phyloP scores from a whole-genome alignment of 352 stramenopile genomes.

The Stramenopiles sp. region DNA sequence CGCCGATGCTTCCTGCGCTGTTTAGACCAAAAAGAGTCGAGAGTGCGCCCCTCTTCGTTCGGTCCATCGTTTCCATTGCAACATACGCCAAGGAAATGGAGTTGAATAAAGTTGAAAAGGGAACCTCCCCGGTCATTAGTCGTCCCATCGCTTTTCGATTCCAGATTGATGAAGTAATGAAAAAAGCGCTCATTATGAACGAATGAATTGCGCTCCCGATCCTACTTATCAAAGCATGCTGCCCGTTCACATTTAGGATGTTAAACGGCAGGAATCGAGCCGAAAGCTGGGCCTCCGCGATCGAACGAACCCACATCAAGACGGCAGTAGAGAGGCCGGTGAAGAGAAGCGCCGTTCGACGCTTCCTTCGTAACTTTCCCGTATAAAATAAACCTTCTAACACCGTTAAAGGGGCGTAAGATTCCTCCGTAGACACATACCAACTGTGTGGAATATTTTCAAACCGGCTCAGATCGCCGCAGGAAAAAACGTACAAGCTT shows the following conservation, averaged over 20 bases:
- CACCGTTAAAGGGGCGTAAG: neutral
- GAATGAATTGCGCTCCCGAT: neutral
- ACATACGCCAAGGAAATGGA: neutral
- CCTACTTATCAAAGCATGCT: neutral
- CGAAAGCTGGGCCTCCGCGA: neutral
- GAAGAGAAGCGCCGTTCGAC: neutral
- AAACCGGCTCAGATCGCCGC: neutral
- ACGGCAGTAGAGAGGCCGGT: neutral
- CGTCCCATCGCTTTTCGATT: neutral
- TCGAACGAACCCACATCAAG: neutral
- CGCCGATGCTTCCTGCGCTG: neutral
- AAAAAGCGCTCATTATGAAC: neutral
- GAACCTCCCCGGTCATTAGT: neutral
- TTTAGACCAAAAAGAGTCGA: neutral
- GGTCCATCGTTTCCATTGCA: neutral
- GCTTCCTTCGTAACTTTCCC: neutral
- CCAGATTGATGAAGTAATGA: neutral
- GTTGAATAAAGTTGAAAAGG: neutral
- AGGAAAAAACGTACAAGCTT: neutral
- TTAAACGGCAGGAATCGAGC: neutral
- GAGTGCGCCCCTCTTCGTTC: neutral
- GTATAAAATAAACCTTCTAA: neutral
- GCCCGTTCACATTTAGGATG: neutral
- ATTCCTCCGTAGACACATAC: neutral
- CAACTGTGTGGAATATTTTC: slow-evolving; percentile 7